Conservation (phyloP, 2,329 filamentous ascomycete genomes). For the Capronia epimyces region DNA sequence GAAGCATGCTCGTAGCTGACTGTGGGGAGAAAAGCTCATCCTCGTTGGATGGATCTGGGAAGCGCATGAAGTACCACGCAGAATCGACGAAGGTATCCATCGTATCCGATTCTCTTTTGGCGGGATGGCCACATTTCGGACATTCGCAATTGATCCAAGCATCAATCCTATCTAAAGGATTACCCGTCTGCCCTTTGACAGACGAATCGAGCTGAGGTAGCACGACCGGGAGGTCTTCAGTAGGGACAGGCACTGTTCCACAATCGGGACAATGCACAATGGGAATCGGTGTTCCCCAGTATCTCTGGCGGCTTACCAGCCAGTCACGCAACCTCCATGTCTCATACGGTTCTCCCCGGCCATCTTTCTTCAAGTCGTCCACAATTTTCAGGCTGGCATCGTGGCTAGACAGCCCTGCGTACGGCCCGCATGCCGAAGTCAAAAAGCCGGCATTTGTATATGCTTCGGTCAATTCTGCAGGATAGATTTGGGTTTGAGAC, state of each 20-base stretch:
- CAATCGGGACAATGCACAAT: slow-evolving; percentile 76
- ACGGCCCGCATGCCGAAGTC: slow-evolving; percentile 60
- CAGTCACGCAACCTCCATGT: slow-evolving; percentile 82
- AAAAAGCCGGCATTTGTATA: slow-evolving; percentile 64
- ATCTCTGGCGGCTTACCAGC: slow-evolving; percentile 86
- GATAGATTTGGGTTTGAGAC: slow-evolving; percentile 23
- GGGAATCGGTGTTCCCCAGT: slow-evolving; percentile 87
- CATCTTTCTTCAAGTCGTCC: slow-evolving; percentile 43
- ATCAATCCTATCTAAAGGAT: slow-evolving; percentile 65
- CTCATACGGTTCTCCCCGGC: slow-evolving; percentile 58
- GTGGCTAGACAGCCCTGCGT: slow-evolving; percentile 57
- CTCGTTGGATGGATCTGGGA: slow-evolving; percentile 64
- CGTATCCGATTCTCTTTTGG: slow-evolving; percentile 81
- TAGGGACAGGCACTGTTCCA: slow-evolving; percentile 72
- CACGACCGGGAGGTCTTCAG: slow-evolving; percentile 67
- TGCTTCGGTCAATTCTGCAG: slow-evolving; percentile 44
- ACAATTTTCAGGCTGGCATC: slow-evolving; percentile 60
- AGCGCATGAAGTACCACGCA: slow-evolving; percentile 87
- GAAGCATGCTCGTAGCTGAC: slow-evolving; percentile 54
- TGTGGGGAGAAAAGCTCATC: slow-evolving; percentile 57
- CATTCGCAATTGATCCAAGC: slow-evolving; percentile 72
- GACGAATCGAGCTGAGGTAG: slow-evolving; percentile 65
- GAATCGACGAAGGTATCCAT: slow-evolving; percentile 97
- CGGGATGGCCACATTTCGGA: slow-evolving; percentile 62
- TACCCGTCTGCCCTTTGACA: slow-evolving; percentile 63